phyloP scores from a whole-genome alignment of 208 protist species.

The Blechomonas ayalai region DNA sequence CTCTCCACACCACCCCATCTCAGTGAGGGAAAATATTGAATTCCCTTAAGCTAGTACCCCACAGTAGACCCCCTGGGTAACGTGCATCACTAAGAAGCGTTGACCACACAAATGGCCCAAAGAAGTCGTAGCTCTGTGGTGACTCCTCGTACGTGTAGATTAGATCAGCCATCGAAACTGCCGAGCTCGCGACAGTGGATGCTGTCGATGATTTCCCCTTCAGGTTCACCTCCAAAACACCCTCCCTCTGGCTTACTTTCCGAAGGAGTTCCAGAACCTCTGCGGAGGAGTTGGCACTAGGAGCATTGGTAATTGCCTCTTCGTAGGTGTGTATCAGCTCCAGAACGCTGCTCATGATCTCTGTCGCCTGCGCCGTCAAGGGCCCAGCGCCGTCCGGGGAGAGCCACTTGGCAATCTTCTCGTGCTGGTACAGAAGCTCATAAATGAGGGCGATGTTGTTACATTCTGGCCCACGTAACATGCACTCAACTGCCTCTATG shows the following conservation, averaged over 20 bases:
- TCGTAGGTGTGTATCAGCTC: conserved; percentile 26
- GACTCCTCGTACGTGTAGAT: conserved; percentile 78
- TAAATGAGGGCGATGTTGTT: conserved; percentile 70
- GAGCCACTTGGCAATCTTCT: conserved; percentile 12
- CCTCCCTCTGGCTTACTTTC: conserved; percentile 5
- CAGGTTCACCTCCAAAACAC: no score
- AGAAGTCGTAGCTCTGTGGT: conserved; percentile 76
- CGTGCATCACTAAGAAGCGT: conserved; percentile 46
- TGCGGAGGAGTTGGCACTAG: conserved; percentile 4
- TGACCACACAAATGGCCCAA: conserved; percentile 77
- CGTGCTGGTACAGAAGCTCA: conserved; percentile 60
- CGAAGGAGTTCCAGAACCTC: conserved; percentile 30
- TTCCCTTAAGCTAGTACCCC: conserved; percentile 21
- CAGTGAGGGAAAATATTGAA: conserved; percentile 43
- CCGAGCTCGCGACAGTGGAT: no score
- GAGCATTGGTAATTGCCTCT: conserved; percentile 32
- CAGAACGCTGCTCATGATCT: conserved; percentile 3
- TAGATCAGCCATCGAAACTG: conserved; percentile 20
- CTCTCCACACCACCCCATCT: no score
- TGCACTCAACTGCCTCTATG: conserved; percentile 46
- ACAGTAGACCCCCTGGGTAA: conserved; percentile 54
- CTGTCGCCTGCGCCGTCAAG: conserved; percentile 1
- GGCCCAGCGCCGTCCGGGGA: not conserved
- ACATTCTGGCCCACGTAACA: conserved; percentile 37
- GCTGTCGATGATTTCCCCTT: no score